Evolutionary conservation across 225 moss, liverwort and hornwort species (phyloP), one percentile per base, ranked within the genome.

Genomic region (Polytrichum formosum): DNA sequence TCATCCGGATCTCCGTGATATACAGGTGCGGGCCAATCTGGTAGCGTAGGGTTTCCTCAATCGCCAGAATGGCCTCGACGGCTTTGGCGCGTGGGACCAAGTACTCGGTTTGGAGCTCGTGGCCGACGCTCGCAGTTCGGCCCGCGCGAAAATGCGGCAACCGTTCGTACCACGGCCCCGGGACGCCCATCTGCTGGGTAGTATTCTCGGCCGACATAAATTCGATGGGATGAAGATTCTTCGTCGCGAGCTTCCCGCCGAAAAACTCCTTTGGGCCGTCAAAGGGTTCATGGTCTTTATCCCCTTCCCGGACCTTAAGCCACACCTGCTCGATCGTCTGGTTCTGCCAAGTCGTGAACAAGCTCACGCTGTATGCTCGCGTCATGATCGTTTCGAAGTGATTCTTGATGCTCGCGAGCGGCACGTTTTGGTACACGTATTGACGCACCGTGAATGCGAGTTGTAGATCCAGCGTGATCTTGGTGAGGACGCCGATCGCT

Each of bases 331-430:
- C 73, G n/a, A 90, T 30, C 9, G 7, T 17, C 65, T 70, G 54
- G 5, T 79, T 29, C 66, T 76, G 83, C 87, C 86, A 87, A 60
- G 74, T 56, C 5, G 84, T 90, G 80, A 84, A 87, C 26, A 90
- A 61, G 8, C 87, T 87, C 7, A 90, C 84, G 23, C 80, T 80
- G 73, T 87, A 90, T 0, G 75, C 76, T 13, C 66, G 66, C 1
- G 67, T 69, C 75, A 83, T 71, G 5, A 90, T 64, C 1, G 54
- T 7, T 33, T 80, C 77, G 31, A 80, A 83, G 59, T 83, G 66
- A 13, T 58, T 26, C 0, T 28, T 25, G 2, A 85, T 21, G 33
- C 73, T 59, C 18, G 9, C 63, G 1, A 90, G 58, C 1, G 67
- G 20, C 29, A 86, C 67, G 58, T 83, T 67, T 70, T 72, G 54